These are phyloP conservation scores for Eucalyptus cloeziana DNA, from an alignment of 345 rosid genomes.

Conservation along the genomic window DNA sequence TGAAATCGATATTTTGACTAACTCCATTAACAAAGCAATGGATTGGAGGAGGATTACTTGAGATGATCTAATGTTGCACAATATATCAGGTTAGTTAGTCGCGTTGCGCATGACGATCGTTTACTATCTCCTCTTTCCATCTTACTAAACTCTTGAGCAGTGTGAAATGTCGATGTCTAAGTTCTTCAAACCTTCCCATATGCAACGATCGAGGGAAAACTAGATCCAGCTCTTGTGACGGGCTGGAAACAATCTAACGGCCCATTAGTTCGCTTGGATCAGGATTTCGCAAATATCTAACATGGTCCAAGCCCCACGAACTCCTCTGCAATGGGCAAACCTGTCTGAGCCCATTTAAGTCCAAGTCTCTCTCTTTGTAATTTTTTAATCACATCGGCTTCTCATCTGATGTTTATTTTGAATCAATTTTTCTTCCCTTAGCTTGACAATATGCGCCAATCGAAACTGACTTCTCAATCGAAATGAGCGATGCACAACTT, in stretches of 20 bases:
- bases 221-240: not conserved
- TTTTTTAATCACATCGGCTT: not conserved
- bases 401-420: not conserved
- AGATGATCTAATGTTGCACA: not conserved
- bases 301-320: not conserved
- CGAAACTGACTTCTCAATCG: not conserved
- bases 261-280: not conserved
- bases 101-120: not conserved
- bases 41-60: not conserved
- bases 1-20: not conserved
- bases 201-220: not conserved
- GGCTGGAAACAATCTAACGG: not conserved
- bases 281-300: not conserved
- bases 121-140: rapidly evolving
- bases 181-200: not conserved
- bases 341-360: not conserved
- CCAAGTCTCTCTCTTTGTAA: not conserved
- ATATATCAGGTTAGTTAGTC: not conserved
- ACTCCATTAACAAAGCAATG: not conserved
- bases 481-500: not conserved
- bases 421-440: not conserved
- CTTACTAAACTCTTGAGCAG: not conserved
- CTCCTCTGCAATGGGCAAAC: not conserved
- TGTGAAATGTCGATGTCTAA: not conserved
- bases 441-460: not conserved